Evolutionary conservation across 306 rosid genomes (phyloP).

Genomic region (Styphnolobium japonicum): DNA sequence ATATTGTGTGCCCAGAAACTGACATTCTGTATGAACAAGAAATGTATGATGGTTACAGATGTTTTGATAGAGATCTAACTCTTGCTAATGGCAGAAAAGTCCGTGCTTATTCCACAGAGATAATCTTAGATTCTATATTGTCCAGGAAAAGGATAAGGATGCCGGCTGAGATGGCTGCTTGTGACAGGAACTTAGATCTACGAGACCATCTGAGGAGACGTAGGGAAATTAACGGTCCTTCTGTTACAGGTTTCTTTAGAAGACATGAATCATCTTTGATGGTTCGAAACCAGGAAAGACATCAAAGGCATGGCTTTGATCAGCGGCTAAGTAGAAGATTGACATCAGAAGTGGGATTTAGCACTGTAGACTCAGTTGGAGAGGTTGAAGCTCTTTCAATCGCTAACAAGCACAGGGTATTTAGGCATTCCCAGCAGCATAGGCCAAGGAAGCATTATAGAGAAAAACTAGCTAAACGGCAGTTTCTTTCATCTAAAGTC

Average conservation of each 20-base stretch:
- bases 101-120: conserved; percentile 39
- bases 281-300: conserved; percentile 32
- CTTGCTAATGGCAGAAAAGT: conserved; percentile 33
- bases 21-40: conserved; percentile 48
- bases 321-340: conserved; percentile 39
- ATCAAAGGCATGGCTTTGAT: conserved; percentile 29
- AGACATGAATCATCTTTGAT: conserved; percentile 42
- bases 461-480: conserved; percentile 36
- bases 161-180: conserved; percentile 39
- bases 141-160: conserved; percentile 50
- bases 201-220: conserved; percentile 67
- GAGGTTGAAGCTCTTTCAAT: conserved; percentile 36
- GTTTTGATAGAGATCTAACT: conserved; percentile 35
- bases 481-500: conserved; percentile 30
- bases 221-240: conserved; percentile 32
- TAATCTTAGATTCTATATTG: conserved; percentile 44
- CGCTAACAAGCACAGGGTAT: conserved; percentile 32
- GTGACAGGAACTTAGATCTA: conserved; percentile 51
- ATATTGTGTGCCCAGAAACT: conserved; percentile 37
- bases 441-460: conserved; percentile 42
- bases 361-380: conserved; percentile 23
- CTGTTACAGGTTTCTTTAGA: conserved; percentile 41
- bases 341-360: conserved; percentile 49
- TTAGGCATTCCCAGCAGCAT: conserved; percentile 45
- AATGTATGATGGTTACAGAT: conserved; percentile 30